These are phyloP conservation scores for Syncephalastrum racemosum DNA, from an alignment of 371 early-diverging fungal species.

Conservation along the genomic window DNA sequence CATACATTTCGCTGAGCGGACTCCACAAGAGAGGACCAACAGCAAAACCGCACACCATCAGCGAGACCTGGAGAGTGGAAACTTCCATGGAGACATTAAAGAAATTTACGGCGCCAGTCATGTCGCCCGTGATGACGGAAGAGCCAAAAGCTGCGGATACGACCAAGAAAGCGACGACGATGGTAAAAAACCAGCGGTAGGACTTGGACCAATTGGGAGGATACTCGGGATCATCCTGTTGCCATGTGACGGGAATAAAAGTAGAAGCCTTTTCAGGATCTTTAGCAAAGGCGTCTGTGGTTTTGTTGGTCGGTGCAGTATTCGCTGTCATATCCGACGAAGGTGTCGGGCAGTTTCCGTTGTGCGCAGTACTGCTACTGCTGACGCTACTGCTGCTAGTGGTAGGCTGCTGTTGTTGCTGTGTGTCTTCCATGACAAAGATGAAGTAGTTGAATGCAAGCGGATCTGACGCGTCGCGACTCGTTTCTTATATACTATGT, in stretches of 20 bases:
- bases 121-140: constrained; percentile 35
- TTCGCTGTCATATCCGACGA: no score
- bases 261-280: constrained; percentile 16
- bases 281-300: background rate
- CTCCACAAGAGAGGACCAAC: constrained; percentile 50
- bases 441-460: no score
- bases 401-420: no score
- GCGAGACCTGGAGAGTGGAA: constrained; percentile 41
- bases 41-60: constrained; percentile 50
- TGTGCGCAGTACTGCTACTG: no score
- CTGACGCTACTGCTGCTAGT: no score
- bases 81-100: constrained; percentile 37
- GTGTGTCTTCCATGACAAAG: no score
- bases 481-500: no score
- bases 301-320: no score
- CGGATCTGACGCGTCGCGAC: no score
- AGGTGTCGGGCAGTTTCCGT: no score
- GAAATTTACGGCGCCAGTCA: constrained; percentile 22
- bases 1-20: constrained; percentile 40
- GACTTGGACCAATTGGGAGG: constrained; percentile 41
- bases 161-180: constrained; percentile 35
- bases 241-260: constrained; percentile 36
- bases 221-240: constrained; percentile 39
- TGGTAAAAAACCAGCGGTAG: constrained; percentile 32
- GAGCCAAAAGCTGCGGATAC: constrained; percentile 46